phyloP scores from a whole-genome alignment of 352 stramenopile genomes.

The Blastocystis sp. region DNA sequence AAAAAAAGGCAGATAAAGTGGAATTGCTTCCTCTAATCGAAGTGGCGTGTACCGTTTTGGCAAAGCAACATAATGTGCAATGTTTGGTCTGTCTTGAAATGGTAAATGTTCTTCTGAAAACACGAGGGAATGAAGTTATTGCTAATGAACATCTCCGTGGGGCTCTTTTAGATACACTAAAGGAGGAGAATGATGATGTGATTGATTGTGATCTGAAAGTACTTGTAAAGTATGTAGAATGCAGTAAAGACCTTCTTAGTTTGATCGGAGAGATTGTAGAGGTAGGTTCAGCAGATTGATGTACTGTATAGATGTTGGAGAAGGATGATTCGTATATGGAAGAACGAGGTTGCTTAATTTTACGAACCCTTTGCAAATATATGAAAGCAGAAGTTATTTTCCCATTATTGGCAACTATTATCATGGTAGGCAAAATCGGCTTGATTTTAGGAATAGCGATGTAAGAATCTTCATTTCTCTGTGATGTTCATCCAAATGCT shows the following conservation, averaged over 20 bases:
- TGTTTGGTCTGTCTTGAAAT: conserved; percentile 38
- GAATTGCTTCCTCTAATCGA: conserved; percentile 7
- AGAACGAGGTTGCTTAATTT: conserved; percentile 88
- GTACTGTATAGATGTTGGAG: conserved; percentile 27
- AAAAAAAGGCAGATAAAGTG: conserved; percentile 27
- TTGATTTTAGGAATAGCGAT: conserved; percentile 53
- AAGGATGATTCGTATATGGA: conserved; percentile 71
- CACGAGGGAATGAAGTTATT: conserved; percentile 13
- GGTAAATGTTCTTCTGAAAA: conserved; percentile 6
- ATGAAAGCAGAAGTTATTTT: conserved; percentile 95
- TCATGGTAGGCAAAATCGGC: not conserved
- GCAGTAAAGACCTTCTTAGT: not conserved
- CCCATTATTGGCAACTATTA: conserved; percentile 81
- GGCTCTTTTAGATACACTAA: conserved; percentile 12
- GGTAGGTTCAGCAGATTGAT: not conserved
- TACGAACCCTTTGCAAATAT: conserved; percentile 92
- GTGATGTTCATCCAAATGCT: conserved; percentile 97
- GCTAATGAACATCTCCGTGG: not conserved
- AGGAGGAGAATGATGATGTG: conserved; percentile 43
- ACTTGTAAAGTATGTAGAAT: conserved; percentile 52
- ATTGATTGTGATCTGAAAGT: conserved; percentile 16
- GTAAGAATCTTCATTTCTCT: conserved; percentile 83
- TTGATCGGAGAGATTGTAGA: conserved; percentile 1
- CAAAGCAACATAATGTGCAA: not conserved
- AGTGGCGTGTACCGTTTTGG: not conserved